These are phyloP conservation scores for Ophiostoma triangulosporum DNA, from an alignment of 2,329 filamentous ascomycete species.

Conservation along the genomic window DNA sequence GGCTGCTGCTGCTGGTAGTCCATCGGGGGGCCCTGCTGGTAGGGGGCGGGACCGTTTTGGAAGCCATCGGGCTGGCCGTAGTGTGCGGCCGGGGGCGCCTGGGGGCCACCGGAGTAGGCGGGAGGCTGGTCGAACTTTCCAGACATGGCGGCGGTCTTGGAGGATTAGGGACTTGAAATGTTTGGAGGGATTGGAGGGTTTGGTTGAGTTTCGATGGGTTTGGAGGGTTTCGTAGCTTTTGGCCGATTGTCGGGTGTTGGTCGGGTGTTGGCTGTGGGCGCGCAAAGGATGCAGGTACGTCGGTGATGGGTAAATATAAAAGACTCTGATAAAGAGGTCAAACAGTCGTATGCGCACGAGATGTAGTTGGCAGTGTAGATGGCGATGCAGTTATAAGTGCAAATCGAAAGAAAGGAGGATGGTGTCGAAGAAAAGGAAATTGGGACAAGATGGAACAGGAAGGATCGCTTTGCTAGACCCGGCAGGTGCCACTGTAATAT, in stretches of 20 bases:
- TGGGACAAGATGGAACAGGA: not conserved
- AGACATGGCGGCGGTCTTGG: slow-evolving; percentile 23
- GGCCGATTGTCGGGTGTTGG: not conserved
- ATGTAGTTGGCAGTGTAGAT: not conserved
- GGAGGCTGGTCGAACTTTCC: slow-evolving; percentile 32
- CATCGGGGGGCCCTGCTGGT: slow-evolving; percentile 29
- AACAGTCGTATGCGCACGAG: not conserved
- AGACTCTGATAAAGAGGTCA: not conserved
- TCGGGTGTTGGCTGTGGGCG: not conserved
- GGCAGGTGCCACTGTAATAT: not conserved
- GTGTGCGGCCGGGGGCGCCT: slow-evolving; percentile 16
- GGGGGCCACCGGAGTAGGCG: slow-evolving; percentile 28
- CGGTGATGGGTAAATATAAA: not conserved
- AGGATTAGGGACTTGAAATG: not conserved
- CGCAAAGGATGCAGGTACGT: not conserved
- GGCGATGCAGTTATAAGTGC: not conserved
- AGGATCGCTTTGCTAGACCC: too few species aligned
- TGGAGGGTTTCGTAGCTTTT: not conserved
- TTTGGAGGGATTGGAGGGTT: too few species aligned
- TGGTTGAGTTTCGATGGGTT: not conserved
- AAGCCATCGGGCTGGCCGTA: slow-evolving; percentile 12
- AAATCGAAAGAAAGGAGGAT: not conserved
- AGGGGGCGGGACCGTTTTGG: slow-evolving; percentile 11
- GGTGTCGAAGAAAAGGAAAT: not conserved
- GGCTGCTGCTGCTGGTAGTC: slow-evolving; percentile 29